Conservation (phyloP, 228 moss, liverwort and hornwort genomes). For the Sphagnum fallax region DNA sequence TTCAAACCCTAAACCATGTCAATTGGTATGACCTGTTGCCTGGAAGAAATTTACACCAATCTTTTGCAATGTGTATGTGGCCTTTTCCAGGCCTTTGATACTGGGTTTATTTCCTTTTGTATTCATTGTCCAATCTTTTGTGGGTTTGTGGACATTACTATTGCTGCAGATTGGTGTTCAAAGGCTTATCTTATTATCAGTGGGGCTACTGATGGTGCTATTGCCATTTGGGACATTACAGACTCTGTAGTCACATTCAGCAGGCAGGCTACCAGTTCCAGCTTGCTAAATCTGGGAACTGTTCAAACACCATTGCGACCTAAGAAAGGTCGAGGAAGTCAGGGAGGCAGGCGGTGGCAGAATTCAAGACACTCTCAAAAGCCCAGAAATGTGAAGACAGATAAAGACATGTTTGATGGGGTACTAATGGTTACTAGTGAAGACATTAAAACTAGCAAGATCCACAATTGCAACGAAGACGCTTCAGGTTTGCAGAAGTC, state of each 20-base stretch:
- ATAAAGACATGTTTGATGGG: conserved; percentile 8
- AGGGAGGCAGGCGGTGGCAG: conserved; percentile 77
- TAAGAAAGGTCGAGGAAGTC: conserved; percentile 84
- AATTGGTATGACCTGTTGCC: too few species aligned
- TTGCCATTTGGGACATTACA: conserved; percentile 83
- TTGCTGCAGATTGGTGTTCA: conserved; percentile 19
- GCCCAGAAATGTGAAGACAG: conserved; percentile 10
- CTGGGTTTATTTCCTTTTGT: too few species aligned
- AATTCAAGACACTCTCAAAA: conserved; percentile 28
- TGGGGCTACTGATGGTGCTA: conserved; percentile 80
- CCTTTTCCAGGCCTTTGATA: too few species aligned
- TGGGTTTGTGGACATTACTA: too few species aligned
- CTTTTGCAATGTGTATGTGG: too few species aligned
- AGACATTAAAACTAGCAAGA: background rate
- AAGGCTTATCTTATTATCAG: conserved; percentile 61
- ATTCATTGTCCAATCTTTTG: background rate
- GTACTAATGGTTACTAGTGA: conserved; percentile 4
- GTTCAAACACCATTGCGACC: conserved; percentile 45
- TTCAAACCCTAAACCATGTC: too few species aligned
- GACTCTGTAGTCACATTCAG: conserved; percentile 36
- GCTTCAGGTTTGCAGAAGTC: too few species aligned
- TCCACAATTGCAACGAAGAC: too few species aligned
- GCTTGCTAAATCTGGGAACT: conserved; percentile 6
- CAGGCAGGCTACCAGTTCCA: conserved; percentile 16
- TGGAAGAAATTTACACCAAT: too few species aligned